These are phyloP conservation scores for Samsoniella hepiali DNA, from an alignment of 2,329 filamentous ascomycete genomes.

Conservation along the genomic window DNA sequence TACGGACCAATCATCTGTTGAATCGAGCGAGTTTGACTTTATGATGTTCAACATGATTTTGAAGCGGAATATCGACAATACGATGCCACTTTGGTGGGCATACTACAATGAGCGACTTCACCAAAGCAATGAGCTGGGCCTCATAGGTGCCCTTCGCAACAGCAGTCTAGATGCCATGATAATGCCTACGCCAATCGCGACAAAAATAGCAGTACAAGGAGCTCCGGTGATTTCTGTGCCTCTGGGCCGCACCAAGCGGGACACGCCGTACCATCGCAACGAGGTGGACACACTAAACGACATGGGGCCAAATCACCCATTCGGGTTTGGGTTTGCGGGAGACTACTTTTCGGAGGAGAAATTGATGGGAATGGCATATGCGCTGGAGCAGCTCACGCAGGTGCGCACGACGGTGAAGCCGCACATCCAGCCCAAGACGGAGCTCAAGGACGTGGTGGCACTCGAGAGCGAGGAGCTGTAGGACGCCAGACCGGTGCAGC, in stretches of 20 bases:
- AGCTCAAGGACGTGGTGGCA: constrained; percentile 28
- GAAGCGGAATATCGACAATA: constrained; percentile 51
- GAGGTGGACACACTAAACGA: constrained; percentile 48
- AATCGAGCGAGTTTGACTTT: constrained; percentile 61
- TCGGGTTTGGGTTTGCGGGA: constrained; percentile 64
- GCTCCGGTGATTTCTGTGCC: constrained; percentile 62
- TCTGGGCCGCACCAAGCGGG: constrained; percentile 53
- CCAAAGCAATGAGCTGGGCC: constrained; percentile 53
- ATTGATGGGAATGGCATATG: constrained; percentile 64
- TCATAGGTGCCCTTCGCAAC: constrained; percentile 56
- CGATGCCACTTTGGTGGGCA: constrained; percentile 52
- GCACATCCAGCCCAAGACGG: constrained; percentile 30
- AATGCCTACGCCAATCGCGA: constrained; percentile 50
- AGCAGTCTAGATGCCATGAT: constrained; percentile 60
- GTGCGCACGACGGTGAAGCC: constrained; percentile 29
- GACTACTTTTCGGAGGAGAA: constrained; percentile 57
- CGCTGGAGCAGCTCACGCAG: constrained; percentile 59
- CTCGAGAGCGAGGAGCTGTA: constrained; percentile 8
- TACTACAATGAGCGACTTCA: constrained; percentile 52
- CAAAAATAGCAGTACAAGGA: constrained; percentile 54
- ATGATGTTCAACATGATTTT: constrained; percentile 53
- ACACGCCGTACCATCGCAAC: constrained; percentile 45
- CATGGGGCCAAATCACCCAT: constrained; percentile 52
- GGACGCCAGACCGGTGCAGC: not conserved
- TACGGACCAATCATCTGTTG: constrained; percentile 49